Base-by-base conservation (phyloP, 1,139 yeast genomes). In the Pneumocystis jirovecii region DNA sequence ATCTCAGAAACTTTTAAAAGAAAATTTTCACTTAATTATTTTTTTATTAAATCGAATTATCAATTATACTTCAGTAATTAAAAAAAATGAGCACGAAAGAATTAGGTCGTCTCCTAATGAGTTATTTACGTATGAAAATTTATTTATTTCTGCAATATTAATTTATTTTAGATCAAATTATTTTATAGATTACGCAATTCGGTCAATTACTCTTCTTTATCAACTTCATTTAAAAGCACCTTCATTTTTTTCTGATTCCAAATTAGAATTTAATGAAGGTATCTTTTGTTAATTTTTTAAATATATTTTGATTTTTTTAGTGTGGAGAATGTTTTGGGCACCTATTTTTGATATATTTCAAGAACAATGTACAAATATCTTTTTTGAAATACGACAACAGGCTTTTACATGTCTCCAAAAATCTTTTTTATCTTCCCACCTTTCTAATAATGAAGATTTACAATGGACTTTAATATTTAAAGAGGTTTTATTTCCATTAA, bases 301-400 rank as follows among this genome's bases (percentile, higher is more conserved):
- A 42, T 34, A 19, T 39, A 19, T 21, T 40, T 40, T 35, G 62
- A 65, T 50, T 19, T 50, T 25, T 25, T 50, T 50, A 50, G 57
- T 64, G 37, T 69, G 71, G 71, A 61, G 63, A 34, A 64, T 63
- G 34, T 70, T 66, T 57, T 70, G 70, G 69, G 64, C 64, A 42
- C 68, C 69, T 29, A 65, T 70, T 31, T 64, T 69, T 17, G 66
- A 88, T 72, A 93, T 95, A 0, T 79, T 90, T 67, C 89, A 95
- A 0, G 91, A 87, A 71, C 96, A 90, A 74, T 88, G 96, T 73
- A 82, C 87, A 73, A 90, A 89, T 71, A 96, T 96, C 10, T 88
- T 96, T 73, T 80, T 89, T 50, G 90, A 87, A 72, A 79, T 90
- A 15, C 79, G 96, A 62, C 76, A 81, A 0, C 82, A 79, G 73